Evolutionary conservation across 805 yeast genomes (phyloP).

Genomic region (Ogataea minuta): DNA sequence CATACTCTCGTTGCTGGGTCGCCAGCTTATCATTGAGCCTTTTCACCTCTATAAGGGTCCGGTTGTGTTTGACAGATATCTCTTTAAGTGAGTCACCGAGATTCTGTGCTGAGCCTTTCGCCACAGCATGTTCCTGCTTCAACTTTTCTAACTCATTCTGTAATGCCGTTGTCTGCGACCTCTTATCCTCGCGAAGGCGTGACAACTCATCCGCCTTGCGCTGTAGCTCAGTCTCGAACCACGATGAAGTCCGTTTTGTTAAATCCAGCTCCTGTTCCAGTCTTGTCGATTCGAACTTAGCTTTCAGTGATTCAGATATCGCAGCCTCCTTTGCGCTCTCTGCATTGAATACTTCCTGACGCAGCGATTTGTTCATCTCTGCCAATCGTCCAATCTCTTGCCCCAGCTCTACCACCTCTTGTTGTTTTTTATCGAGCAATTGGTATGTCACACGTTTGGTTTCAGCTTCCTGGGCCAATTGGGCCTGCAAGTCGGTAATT

Average conservation of each 20-base stretch:
- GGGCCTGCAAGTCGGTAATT: slow-evolving; percentile 8
- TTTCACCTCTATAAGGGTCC: slow-evolving; percentile 44
- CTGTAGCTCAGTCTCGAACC: slow-evolving; percentile 38
- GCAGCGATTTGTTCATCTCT: slow-evolving; percentile 41
- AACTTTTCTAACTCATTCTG: slow-evolving; percentile 37
- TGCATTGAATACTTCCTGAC: slow-evolving; percentile 39
- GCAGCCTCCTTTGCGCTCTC: slow-evolving; percentile 34
- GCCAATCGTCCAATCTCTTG: slow-evolving; percentile 44
- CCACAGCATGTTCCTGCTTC: slow-evolving; percentile 32
- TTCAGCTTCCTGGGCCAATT: slow-evolving; percentile 19
- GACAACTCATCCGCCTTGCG: slow-evolving; percentile 29
- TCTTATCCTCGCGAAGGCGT: slow-evolving; percentile 27
- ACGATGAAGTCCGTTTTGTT: slow-evolving; percentile 31
- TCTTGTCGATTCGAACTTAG: slow-evolving; percentile 28
- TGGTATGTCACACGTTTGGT: slow-evolving; percentile 36
- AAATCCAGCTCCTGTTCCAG: slow-evolving; percentile 33
- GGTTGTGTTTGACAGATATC: slow-evolving; percentile 39
- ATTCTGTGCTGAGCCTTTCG: slow-evolving; percentile 30
- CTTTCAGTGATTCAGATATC: slow-evolving; percentile 25
- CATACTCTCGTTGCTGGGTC: slow-evolving; percentile 46
- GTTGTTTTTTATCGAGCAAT: slow-evolving; percentile 37
- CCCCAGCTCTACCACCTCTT: slow-evolving; percentile 33
- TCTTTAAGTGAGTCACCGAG: slow-evolving; percentile 37
- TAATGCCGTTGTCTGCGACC: slow-evolving; percentile 32
- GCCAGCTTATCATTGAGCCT: slow-evolving; percentile 44